Base-by-base conservation (phyloP, 768 basidiomycete species). In the Leccinum fibrillosum region DNA sequence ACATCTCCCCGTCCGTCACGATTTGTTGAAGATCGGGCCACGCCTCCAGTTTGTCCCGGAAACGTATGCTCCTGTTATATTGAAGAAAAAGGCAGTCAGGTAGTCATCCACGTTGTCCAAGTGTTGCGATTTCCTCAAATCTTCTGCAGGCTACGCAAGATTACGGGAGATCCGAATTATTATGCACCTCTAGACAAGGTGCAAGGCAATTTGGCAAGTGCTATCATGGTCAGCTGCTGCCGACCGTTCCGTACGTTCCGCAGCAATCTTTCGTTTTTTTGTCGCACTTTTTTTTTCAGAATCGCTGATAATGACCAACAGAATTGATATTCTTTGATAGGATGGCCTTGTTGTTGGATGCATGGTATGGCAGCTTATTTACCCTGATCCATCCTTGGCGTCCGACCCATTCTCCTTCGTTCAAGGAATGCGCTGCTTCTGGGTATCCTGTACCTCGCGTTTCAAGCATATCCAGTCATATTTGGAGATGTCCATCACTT, bases 321-420 rank as follows among this genome's bases (percentile, higher is more conserved):
- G 88, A 85, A 68, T 74, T 91, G 6, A 72, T 90, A 5, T 44
- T 82, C 0, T 81, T 76, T 51, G 89, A 94, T 62, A 78, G 81
- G n/a, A 93, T 92, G 89, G 86, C 87, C 0, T 76, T 92, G 4
- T 71, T 87, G 5, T 76, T 93, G 9, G 80, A 90, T 68, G 69
- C 81, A 13, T 92, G 90, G 91, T 87, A 69, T 3, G 79, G 5
- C 9, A 44, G 11, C 11, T 44, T 37, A 37, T 28, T 66, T 30
- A 28, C 26, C 21, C 28, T 35, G 30, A 54, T 49, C 10, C 9
- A 39, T 47, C 19, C 1, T 28, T 67, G 8, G 63, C 47, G 11
- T 39, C 34, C 1, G 9, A 34, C 37, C 28, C 51, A 25, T 17
- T 10, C 5, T 35, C 47, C 50, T 55, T 44, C 5, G 11, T 23